Base-by-base conservation (phyloP, 768 basidiomycete species). In the Kwoniella sp. region DNA sequence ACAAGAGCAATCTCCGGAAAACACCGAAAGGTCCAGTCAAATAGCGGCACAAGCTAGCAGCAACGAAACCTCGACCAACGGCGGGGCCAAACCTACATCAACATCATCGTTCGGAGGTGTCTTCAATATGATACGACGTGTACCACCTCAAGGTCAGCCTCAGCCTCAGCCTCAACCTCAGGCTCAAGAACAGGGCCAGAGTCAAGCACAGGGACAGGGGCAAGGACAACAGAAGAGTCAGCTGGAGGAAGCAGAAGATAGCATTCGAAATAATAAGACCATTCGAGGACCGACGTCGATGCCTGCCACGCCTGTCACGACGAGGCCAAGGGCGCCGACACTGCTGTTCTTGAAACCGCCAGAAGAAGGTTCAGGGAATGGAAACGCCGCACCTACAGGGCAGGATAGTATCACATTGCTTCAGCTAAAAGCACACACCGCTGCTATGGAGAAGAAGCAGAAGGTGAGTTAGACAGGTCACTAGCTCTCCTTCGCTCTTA, bases 351-450 rank as follows among this genome's bases (percentile, higher is more conserved):
- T 37, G 8, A 58, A 53, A 36, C 55, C 13, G 33, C 40, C 36
- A 36, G 63, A 59, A 29, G 63, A 62, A 44, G 25, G 30, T 30
- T 9, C 40, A 15, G 40, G 40, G 8, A 40, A 47, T 50, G 21
- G 37, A n/a, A 22, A 57, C 17, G 29, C 60, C 36, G 21, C 55
- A 33, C 40, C 56, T 6, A 40, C 51, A 4, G 53, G 60, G 25
- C 60, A 52, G 57, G 77, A 79, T 55, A 76, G 72, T 36, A 69
- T 78, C 17, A 76, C 75, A 25, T 63, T 79, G 10, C 73, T 77
- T 9, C 78, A 79, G 64, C 67, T 79, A 21, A 77, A 69, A 58
- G 71, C 68, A 25, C 58, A 71, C 47, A 67, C 67, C n/a, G 65
- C 58, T n/a, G 60, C 60, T 17, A 55, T 57, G 48, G 67, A 68